phyloP scores from a whole-genome alignment of 495 filamentous ascomycete species.

The Lasiosphaeria ovina region DNA sequence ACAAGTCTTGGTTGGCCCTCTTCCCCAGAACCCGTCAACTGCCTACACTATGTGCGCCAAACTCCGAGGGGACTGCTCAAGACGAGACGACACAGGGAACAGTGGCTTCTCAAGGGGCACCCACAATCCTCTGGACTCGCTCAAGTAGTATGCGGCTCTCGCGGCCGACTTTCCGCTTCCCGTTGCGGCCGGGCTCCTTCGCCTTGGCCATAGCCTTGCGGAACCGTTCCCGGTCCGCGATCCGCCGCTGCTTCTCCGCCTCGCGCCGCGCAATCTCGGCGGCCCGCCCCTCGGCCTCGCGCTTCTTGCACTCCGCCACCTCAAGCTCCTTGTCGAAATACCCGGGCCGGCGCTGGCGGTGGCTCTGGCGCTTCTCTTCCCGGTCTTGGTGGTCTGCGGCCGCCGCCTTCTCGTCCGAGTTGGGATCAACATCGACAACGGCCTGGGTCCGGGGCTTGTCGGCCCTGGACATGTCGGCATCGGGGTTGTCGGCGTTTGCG shows the following conservation, averaged over 20 bases:
- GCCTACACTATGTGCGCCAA: no score
- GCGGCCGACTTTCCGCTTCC: slow-evolving; percentile 78
- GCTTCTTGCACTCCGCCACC: slow-evolving; percentile 62
- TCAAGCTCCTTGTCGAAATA: slow-evolving; percentile 76
- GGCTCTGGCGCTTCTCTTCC: slow-evolving; percentile 25
- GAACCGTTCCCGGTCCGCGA: slow-evolving; percentile 61
- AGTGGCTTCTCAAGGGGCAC: slow-evolving; percentile 14
- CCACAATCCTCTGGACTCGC: slow-evolving; percentile 73
- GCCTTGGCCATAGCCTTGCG: slow-evolving; percentile 74
- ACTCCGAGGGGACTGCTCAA: no score
- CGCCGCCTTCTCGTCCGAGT: neutral
- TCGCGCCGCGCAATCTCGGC: slow-evolving; percentile 56
- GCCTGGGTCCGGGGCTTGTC: neutral
- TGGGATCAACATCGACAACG: neutral
- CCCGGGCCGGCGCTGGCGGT: slow-evolving; percentile 53
- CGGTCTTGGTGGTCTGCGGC: neutral
- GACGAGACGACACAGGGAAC: neutral
- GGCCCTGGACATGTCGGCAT: neutral
- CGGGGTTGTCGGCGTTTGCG: neutral
- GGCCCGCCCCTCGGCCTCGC: slow-evolving; percentile 60
- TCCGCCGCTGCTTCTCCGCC: slow-evolving; percentile 51
- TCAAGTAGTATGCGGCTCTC: slow-evolving; percentile 82
- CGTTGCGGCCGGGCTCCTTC: slow-evolving; percentile 68
- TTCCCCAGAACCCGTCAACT: no score
- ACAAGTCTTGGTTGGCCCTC: no score